These are phyloP conservation scores for Nakazawaea wyomingensis DNA, from an alignment of 805 yeast genomes.

Conservation along the genomic window DNA sequence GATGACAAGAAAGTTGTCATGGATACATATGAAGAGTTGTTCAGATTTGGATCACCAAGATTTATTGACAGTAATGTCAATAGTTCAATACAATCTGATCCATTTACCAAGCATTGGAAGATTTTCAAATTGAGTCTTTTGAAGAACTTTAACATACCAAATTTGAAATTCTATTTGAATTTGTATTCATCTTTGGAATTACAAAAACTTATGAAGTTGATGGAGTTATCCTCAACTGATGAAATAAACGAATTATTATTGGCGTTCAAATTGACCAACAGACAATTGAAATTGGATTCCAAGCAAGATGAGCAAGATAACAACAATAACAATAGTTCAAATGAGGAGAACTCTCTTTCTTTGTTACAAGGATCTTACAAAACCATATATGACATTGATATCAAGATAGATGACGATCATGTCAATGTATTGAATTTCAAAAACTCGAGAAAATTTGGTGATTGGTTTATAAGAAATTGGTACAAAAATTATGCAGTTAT, in stretches of 20 bases:
- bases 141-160: slow-evolving; percentile 31
- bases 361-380: slow-evolving; percentile 36
- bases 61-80: slow-evolving; percentile 33
- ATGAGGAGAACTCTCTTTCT: background rate
- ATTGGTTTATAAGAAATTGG: slow-evolving; percentile 46
- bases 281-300: slow-evolving; percentile 34
- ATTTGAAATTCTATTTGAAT: slow-evolving; percentile 39
- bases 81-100: slow-evolving; percentile 30
- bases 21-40: slow-evolving; percentile 38
- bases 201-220: slow-evolving; percentile 34
- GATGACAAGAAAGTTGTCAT: slow-evolving; percentile 35
- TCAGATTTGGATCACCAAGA: slow-evolving; percentile 43
- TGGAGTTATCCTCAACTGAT: slow-evolving; percentile 16
- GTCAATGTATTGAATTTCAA: slow-evolving; percentile 40
- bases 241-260: slow-evolving; percentile 33
- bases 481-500: slow-evolving; percentile 40
- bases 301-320: slow-evolving; percentile 3
- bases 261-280: slow-evolving; percentile 39
- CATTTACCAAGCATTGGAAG: slow-evolving; percentile 36
- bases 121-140: slow-evolving; percentile 38
- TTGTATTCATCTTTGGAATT: slow-evolving; percentile 42
- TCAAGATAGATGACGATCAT: slow-evolving; percentile 33
- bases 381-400: slow-evolving; percentile 39
- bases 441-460: slow-evolving; percentile 40
- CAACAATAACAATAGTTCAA: background rate